Evolutionary conservation across 495 filamentous ascomycete species (phyloP), one percentile per base, ranked within the genome.

Genomic region (Penicillium paradoxum): DNA sequence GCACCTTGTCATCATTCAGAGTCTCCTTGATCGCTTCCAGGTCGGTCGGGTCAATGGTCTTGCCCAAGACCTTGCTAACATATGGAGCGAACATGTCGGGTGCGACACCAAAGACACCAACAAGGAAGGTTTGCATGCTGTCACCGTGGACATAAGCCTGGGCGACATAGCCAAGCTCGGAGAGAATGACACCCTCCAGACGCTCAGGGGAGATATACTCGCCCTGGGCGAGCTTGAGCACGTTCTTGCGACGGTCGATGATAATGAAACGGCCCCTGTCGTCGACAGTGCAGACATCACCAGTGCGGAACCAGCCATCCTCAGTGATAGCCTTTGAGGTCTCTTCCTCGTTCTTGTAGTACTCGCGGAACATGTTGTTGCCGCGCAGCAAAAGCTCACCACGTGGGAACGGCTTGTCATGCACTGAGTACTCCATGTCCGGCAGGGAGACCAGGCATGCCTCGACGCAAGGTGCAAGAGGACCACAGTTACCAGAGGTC

Each of bases 151-250:
- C 88, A 56, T 89, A 96, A 2, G 83, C 92, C 64, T 86, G 86
- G 40, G 83, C 79, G 19, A 97, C 73, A 50, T 89, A 82, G 54
- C 79, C 86, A 47, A 85, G 80, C 73, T 86, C 87, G 33, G 87
- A 87, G 51, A 96, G 79, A 66, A 90, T 89, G 15, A 95, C 83
- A 72, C 96, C 96, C 78, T 98, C 93, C 62, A 98, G 85, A 27
- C 92, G 88, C 74, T 98, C 93, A 21, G 93, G 93, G 25, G 91
- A 97, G 59, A 98, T 89, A 69, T 98, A 98, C 75, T 98, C 93
- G 67, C 93, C 93, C 68, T 98, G 93, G 0, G 93, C 87, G 38
- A 98, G 81, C 80, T 98, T 98, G 64, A 98, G 84, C 14, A 97
- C 88, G 70, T 98, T 97, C 86, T 98, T 98, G 62, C 90, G 85